Percentiles rank a stretch among this genome's conserved stretches.
These are phyloP conservation scores for Lentinula aciculospora DNA, from an alignment of 768 basidiomycete species.

Conservation along the genomic window DNA sequence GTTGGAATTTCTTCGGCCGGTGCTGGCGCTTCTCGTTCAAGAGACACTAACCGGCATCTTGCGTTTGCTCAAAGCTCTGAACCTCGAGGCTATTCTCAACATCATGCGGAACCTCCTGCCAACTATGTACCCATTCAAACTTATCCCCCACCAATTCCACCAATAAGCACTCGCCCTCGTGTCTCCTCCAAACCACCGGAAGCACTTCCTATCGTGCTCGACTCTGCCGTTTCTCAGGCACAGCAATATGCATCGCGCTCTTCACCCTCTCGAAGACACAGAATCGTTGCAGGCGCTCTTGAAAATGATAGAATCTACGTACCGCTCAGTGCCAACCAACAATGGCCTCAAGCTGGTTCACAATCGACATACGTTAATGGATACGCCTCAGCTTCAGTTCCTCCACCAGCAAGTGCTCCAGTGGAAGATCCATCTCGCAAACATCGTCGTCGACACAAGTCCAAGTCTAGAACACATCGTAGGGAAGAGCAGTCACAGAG, in stretches of 20 bases:
- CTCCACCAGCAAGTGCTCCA: background rate
- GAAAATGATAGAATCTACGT: background rate
- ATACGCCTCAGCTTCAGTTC: background rate
- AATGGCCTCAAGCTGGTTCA: background rate
- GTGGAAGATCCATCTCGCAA: background rate
- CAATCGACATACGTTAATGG: background rate
- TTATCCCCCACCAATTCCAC: background rate
- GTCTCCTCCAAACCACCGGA: background rate
- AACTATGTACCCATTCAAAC: background rate
- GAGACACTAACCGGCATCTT: background rate
- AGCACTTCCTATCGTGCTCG: background rate
- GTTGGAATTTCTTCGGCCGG: background rate
- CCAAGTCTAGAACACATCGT: background rate
- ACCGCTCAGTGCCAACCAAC: background rate
- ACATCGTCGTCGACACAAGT: slow-evolving; percentile 3
- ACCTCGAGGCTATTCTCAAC: background rate
- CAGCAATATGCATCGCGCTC: background rate
- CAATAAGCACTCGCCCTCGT: background rate
- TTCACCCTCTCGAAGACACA: slow-evolving; percentile 3
- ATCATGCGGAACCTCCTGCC: background rate
- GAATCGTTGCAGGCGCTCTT: slow-evolving; percentile 1
- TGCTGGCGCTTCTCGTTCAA: slow-evolving; percentile 1
- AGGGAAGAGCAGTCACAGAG: background rate
- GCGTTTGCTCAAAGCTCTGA: background rate
- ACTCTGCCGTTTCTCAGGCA: slow-evolving; percentile 1